phyloP scores from a whole-genome alignment of 2,329 filamentous ascomycete genomes.

The Verticillium nonalfalfae region DNA sequence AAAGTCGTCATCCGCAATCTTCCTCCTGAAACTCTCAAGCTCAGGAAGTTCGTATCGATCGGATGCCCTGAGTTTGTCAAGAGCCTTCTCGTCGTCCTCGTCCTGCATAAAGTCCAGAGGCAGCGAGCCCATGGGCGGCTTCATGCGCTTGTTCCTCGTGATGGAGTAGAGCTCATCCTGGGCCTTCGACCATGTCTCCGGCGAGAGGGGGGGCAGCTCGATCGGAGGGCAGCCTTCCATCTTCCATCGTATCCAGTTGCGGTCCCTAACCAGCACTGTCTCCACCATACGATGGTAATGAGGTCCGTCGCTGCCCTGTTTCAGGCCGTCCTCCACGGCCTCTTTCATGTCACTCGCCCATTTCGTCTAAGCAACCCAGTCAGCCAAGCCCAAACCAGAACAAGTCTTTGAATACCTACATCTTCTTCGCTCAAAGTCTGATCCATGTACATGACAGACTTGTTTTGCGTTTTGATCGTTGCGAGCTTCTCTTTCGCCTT shows the following conservation, averaged over 20 bases:
- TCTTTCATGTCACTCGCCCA: constrained; percentile 79
- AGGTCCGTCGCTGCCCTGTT: constrained; percentile 72
- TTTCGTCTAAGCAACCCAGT: constrained; percentile 50
- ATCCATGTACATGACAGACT: constrained; percentile 75
- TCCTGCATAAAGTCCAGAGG: constrained; percentile 74
- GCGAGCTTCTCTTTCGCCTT: constrained; percentile 75
- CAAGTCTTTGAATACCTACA: constrained; percentile 42
- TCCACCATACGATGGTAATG: constrained; percentile 97
- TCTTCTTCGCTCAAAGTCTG: constrained; percentile 78
- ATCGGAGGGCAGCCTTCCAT: constrained; percentile 88
- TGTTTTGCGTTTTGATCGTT: constrained; percentile 63
- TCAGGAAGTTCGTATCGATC: constrained; percentile 63
- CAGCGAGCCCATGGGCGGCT: constrained; percentile 65
- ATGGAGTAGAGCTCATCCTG: constrained; percentile 59
- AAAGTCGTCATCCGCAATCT: constrained; percentile 74
- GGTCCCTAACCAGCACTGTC: constrained; percentile 89
- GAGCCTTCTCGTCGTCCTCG: constrained; percentile 45
- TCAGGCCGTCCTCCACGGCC: constrained; percentile 70
- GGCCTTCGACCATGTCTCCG: constrained; percentile 63
- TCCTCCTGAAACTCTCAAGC: constrained; percentile 62
- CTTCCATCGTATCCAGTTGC: constrained; percentile 99
- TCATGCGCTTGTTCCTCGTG: constrained; percentile 65
- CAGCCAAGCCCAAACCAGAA: not conserved
- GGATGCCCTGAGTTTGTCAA: constrained; percentile 63
- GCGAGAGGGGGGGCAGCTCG: constrained; percentile 64